These are phyloP conservation scores for Pilatotrama ljubarskyi DNA, from an alignment of 768 basidiomycete genomes.

Conservation along the genomic window DNA sequence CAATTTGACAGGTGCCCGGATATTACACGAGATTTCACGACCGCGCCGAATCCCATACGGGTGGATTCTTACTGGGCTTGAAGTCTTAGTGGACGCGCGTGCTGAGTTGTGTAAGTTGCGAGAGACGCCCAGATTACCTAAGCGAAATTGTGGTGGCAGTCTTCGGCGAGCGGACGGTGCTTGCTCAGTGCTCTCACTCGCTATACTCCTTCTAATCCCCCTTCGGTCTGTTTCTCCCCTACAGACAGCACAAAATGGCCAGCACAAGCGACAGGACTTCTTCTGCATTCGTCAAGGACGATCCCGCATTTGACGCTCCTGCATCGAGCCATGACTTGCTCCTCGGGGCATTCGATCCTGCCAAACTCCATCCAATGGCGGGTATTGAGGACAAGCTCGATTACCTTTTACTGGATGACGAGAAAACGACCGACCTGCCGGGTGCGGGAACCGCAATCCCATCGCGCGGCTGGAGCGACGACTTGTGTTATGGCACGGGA, in stretches of 20 bases:
- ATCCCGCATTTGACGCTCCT: neutral
- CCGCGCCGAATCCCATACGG: no score
- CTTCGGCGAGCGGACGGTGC: constrained; percentile 4
- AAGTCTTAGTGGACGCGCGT: neutral
- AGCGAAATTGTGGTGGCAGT: constrained; percentile 11
- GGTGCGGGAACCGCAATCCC: constrained; percentile 91
- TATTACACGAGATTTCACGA: no score
- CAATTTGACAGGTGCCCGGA: no score
- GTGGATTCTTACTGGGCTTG: no score
- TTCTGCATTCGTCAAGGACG: constrained; percentile 14
- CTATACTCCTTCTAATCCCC: neutral
- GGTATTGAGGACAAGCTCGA: constrained; percentile 91
- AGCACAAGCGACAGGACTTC: neutral
- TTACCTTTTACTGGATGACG: constrained; percentile 94
- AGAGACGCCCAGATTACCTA: constrained; percentile 13
- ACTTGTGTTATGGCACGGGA: constrained; percentile 98
- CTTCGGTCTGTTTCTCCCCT: neutral
- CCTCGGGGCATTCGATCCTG: constrained; percentile 84
- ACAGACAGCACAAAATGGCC: constrained; percentile 8
- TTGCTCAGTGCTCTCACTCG: constrained; percentile 22
- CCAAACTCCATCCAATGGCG: constrained; percentile 92
- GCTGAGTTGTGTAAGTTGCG: neutral
- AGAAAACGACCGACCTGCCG: constrained; percentile 88
- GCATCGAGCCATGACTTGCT: constrained; percentile 68
- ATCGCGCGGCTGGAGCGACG: constrained; percentile 97